phyloP scores from a whole-genome alignment of 2,329 filamentous ascomycete genomes.

The Penicillium sp. region DNA sequence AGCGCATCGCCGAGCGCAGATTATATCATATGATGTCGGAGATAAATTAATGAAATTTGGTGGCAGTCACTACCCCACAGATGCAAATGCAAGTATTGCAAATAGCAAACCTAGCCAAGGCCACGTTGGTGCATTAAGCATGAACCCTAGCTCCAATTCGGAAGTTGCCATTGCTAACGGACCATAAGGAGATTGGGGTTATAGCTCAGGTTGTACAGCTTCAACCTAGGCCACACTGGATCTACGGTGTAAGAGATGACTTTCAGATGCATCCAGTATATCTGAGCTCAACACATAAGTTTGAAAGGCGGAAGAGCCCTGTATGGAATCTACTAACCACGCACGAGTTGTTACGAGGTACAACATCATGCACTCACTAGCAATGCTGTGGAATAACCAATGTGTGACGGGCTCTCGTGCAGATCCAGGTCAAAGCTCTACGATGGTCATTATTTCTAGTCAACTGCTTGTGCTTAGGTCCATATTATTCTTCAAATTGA shows the following conservation, averaged over 20 bases:
- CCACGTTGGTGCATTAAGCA: no score
- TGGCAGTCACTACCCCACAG: no score
- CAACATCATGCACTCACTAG: background rate
- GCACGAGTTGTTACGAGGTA: background rate
- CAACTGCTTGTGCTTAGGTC: background rate
- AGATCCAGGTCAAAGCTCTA: background rate
- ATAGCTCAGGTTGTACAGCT: background rate
- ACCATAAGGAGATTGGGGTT: no score
- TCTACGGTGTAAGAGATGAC: background rate
- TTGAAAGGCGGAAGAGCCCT: no score
- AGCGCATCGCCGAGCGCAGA: no score
- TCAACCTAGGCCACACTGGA: background rate
- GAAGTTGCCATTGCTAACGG: no score
- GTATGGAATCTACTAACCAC: background rate
- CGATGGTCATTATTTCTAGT: background rate
- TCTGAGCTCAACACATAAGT: background rate
- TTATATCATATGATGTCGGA: no score
- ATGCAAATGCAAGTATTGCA: no score
- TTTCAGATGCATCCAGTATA: background rate
- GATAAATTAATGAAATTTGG: no score
- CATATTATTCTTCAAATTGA: background rate
- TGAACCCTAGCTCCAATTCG: no score
- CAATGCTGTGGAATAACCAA: background rate
- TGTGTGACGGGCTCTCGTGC: no score
- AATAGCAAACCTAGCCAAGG: no score